These are phyloP conservation scores for Daedaleopsis nitida DNA, from an alignment of 768 basidiomycete genomes.

Conservation along the genomic window DNA sequence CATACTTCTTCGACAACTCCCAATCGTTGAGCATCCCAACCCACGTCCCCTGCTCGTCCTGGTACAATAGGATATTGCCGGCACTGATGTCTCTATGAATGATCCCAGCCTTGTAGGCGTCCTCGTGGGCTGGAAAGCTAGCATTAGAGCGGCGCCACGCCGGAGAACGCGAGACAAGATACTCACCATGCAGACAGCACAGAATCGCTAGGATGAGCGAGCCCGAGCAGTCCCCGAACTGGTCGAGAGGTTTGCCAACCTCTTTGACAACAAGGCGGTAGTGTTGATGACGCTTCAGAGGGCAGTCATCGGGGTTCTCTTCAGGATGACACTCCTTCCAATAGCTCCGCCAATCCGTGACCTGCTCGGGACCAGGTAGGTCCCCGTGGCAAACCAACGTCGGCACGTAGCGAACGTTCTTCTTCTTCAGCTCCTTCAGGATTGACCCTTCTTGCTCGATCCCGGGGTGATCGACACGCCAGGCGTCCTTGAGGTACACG, in stretches of 20 bases:
- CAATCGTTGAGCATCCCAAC: slow-evolving; percentile 7
- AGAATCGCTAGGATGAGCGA: background rate
- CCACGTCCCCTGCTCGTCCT: background rate
- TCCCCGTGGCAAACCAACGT: slow-evolving; percentile 3
- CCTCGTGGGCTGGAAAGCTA: background rate
- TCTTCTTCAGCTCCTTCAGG: slow-evolving; percentile 3
- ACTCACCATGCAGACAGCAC: background rate
- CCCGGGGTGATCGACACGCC: background rate
- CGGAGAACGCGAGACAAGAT: background rate
- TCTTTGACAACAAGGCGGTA: slow-evolving; percentile 12
- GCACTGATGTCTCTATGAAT: slow-evolving; percentile 14
- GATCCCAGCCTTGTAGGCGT: background rate
- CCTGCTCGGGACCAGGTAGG: background rate
- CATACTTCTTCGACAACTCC: slow-evolving; percentile 6
- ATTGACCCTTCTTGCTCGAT: slow-evolving; percentile 2
- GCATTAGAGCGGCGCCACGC: background rate
- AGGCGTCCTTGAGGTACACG: slow-evolving; percentile 6
- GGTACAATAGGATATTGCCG: slow-evolving; percentile 8
- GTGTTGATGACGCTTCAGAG: slow-evolving; percentile 1
- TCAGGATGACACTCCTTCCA: background rate
- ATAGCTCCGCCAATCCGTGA: background rate
- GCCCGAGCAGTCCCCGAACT: background rate
- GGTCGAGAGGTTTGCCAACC: background rate
- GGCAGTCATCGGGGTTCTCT: background rate
- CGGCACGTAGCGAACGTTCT: background rate